Conservation (phyloP, 805 yeast genomes). For the Nadsonia fulvescens region DNA sequence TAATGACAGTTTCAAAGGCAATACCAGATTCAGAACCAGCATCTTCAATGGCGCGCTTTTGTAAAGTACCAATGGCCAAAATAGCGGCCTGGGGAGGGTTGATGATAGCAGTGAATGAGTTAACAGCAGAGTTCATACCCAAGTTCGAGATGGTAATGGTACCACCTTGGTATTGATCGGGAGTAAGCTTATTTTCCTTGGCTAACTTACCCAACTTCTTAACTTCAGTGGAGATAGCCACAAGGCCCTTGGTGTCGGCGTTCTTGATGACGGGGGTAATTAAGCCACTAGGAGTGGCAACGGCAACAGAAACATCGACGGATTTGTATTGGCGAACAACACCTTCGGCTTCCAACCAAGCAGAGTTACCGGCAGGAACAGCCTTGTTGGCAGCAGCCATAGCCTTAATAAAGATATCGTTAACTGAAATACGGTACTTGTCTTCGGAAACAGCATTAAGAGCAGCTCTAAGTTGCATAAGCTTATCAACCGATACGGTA, state of each 20-base stretch:
- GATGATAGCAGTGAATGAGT: conserved; percentile 84
- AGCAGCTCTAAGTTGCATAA: conserved; percentile 80
- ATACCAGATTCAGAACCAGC: conserved; percentile 81
- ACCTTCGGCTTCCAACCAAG: conserved; percentile 80
- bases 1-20: conserved; percentile 78
- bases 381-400: conserved; percentile 75
- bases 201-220: conserved; percentile 95
- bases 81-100: conserved; percentile 96
- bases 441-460: conserved; percentile 75
- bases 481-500: conserved; percentile 68
- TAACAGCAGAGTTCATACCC: conserved; percentile 96
- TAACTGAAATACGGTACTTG: conserved; percentile 77
- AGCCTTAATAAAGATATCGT: conserved; percentile 89
- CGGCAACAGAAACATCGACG: conserved; percentile 96
- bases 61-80: conserved; percentile 84
- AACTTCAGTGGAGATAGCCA: conserved; percentile 60
- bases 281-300: conserved; percentile 93
- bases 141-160: conserved; percentile 95
- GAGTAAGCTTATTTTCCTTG: conserved; percentile 75
- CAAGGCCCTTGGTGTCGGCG: conserved; percentile 77
- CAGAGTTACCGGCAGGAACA: conserved; percentile 87
- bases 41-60: conserved; percentile 86
- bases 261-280: conserved; percentile 88
- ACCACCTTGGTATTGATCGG: conserved; percentile 99
- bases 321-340: conserved; percentile 80